Conservation (phyloP, 2,329 filamentous ascomycete genomes). For the Ophiocordyceps camponoti-floridani region DNA sequence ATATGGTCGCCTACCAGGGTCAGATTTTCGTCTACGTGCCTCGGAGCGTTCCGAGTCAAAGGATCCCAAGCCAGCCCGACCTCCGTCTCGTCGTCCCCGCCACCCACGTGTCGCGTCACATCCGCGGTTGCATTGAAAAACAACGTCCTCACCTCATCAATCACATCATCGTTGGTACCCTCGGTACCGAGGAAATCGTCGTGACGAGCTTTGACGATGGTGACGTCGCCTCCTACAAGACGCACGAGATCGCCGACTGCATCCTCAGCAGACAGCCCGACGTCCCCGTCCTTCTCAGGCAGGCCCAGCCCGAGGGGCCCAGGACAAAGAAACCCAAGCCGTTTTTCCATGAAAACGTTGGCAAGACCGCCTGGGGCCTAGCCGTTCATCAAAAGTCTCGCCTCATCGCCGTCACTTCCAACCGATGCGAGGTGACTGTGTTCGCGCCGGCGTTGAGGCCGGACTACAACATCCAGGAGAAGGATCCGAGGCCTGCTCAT, state of each 20-base stretch:
- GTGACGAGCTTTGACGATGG: constrained; percentile 56
- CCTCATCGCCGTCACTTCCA: constrained; percentile 72
- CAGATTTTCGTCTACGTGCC: constrained; percentile 39
- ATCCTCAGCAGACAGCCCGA: constrained; percentile 13
- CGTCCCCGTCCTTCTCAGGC: no score
- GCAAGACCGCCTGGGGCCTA: constrained; percentile 71
- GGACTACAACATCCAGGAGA: neutral
- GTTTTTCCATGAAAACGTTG: constrained; percentile 64
- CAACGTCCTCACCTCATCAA: constrained; percentile 45
- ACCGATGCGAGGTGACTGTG: constrained; percentile 37
- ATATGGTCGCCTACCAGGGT: constrained; percentile 40
- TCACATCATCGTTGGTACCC: constrained; percentile 46
- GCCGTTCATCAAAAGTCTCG: constrained; percentile 68
- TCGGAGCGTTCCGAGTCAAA: constrained; percentile 25
- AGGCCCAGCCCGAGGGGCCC: neutral
- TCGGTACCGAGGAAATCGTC: constrained; percentile 54
- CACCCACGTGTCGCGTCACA: constrained; percentile 18
- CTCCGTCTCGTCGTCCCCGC: constrained; percentile 28
- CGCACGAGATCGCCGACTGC: constrained; percentile 28
- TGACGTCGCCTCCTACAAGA: constrained; percentile 55
- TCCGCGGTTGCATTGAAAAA: constrained; percentile 35
- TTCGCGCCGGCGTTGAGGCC: constrained; percentile 27
- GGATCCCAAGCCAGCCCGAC: constrained; percentile 27
- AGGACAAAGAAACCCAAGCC: constrained; percentile 13
- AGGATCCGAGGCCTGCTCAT: constrained; percentile 1